These are phyloP conservation scores for Testicularia cyperi DNA, from an alignment of 1,284 basidiomycete species.

Conservation along the genomic window DNA sequence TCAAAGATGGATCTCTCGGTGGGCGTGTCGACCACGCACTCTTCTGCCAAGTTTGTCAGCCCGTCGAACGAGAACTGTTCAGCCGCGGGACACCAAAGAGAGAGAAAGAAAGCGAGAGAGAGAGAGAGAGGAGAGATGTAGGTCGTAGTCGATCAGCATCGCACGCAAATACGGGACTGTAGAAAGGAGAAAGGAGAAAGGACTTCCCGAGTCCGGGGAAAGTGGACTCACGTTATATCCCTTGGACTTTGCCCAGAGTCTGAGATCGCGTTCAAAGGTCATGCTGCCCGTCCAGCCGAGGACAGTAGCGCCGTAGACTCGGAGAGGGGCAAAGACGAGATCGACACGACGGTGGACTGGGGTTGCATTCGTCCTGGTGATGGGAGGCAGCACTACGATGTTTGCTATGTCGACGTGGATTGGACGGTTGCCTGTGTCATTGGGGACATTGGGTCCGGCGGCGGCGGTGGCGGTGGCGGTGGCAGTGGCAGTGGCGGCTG, in stretches of 20 bases:
- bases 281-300: constrained; percentile 46
- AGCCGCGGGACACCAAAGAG: not conserved
- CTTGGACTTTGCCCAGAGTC: constrained; percentile 31
- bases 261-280: constrained; percentile 46
- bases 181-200: too few relatives aligned
- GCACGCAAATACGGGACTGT: too few relatives aligned
- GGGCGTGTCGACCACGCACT: constrained; percentile 27
- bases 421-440: not conserved
- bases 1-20: constrained; percentile 35
- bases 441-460: not conserved
- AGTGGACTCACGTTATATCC: constrained; percentile 15
- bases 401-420: constrained; percentile 43
- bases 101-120: too few relatives aligned
- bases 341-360: constrained; percentile 26
- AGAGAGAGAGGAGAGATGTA: too few relatives aligned
- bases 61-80: constrained; percentile 40
- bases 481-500: too few relatives aligned
- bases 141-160: too few relatives aligned
- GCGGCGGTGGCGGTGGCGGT: not conserved
- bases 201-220: not conserved
- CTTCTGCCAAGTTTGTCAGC: constrained; percentile 17
- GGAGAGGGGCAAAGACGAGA: constrained; percentile 26
- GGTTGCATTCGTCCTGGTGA: not conserved
- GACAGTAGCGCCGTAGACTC: constrained; percentile 43
- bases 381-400: constrained; percentile 39